Base-by-base conservation (phyloP, 1,284 basidiomycete species). In the Vanrija humicola region DNA sequence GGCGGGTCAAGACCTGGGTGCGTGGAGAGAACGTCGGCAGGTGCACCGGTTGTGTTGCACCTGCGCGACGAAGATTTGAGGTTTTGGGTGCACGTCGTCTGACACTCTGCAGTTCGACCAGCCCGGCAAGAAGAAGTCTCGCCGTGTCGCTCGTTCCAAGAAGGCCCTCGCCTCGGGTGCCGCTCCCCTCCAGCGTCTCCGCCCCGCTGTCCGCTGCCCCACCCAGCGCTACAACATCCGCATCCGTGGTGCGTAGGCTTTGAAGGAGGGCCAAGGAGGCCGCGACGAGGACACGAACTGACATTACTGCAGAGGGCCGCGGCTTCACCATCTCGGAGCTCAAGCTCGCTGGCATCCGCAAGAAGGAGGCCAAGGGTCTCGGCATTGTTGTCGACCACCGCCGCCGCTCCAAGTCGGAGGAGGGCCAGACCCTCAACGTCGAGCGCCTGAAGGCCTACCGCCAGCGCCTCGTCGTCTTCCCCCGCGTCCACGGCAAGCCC, bases 201-300 rank as follows among this genome's bases (percentile, higher is more conserved):
- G 96, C 74, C 95, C 95, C 56, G 95, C 94, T 64, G 96, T 99
- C 72, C 93, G 92, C 78, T 93, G 84, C 67, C 94, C 92, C 74
- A 98, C 95, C 58, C 84, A 97, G 72, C 91, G 93, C 72, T 99
- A 99, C 89, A 99, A 98, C 86, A 87, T 89, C 80, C 96, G 97
- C 81, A 78, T 98, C 74, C 90, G 95, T 68, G 66, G 71, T 74
- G 62, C 48, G 71, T 67, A 56, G 23, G 14, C 4, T 46, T 18
- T 23, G n/a, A 29, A 26, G 28, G 26, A 5, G 39, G 39, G 25
- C 23, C 21, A 23, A 46, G 18, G 25, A 28, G 45, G 45, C 6
- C 6, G 8, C 10, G 2, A 21, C 18, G 12, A 26, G 23, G 16
- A 25, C 29, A 8, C 3, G 3, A 21, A 8, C 43, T 53, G 18